Evolutionary conservation across 2,329 filamentous ascomycete species (phyloP), one percentile per base, ranked within the genome.

Genomic region (Curvularia eragrostidis): DNA sequence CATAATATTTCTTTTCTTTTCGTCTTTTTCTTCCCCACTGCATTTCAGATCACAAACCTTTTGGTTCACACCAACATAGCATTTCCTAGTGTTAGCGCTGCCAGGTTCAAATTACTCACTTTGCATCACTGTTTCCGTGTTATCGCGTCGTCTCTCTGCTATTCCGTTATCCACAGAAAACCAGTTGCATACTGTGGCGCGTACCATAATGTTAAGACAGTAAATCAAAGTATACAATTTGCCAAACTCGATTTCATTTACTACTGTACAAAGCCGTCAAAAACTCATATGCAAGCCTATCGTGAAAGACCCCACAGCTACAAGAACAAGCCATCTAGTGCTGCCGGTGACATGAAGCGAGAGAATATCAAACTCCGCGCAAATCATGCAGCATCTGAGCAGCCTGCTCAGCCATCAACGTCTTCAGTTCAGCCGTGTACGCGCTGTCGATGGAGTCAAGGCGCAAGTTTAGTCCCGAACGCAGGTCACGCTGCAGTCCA

Each of bases 1-100:
- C 71, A 66, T 64, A 62, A 66, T 65, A 13, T 46, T 43, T 32
- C 26, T 8, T 50, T 52, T n/a, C 42, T 12, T 15, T 19, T 21
- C n/a, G 3, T 21, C 13, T 24, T 6, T 24, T n/a, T 8, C 13
- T 15, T 42, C 39, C 32, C 3, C 24, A 3, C 24, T 24, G 24
- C 1, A 34, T 10, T n/a, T 38, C 24, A 7, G 7, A 10, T 47
- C 3, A 28, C 10, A 19, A 18, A 32, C 3, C 2, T 36, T 0
- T 36, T 43, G 15, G 36, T 38, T 39, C 42, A n/a, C 41, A 23
- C 18, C 36, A 28, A 24, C 18, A 15, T 24, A n/a, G 18, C 41
- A 12, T 54, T 34, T 50, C 46, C 44, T 23, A 39, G 24, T 38
- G 46, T 43, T 54, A 48, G 48, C 38, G 43, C 49, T 23, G 26